Base-by-base conservation (phyloP, 2,329 filamentous ascomycete genomes). In the Microcyclosporella mali region DNA sequence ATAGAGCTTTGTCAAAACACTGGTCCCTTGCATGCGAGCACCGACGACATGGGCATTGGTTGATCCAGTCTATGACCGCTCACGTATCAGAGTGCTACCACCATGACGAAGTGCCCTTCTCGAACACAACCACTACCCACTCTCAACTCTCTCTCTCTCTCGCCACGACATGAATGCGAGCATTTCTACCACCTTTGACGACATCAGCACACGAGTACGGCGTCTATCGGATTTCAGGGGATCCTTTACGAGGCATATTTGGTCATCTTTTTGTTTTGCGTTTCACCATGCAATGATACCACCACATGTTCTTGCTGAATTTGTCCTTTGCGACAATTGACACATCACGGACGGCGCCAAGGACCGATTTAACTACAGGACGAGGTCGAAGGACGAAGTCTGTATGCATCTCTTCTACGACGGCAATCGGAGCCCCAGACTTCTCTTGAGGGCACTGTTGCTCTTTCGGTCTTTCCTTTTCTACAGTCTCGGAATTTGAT, bases 231-330 rank as follows among this genome's bases (percentile, higher is more conserved):
- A 6, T 18, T 34, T 34, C 33, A 15, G 33, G 33, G 15, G 33
- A 4, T n/a, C 6, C 43, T 41, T 43, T 25, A 33, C 27, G 35
- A 49, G 40, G 39, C 21, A 16, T 28, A 21, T 35, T 29, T 43
- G 33, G 19, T 29, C 17, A 33, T 27, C 33, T 37, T 37, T 19
- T 31, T 39, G 19, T 19, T 41, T 31, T 31, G 18, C 21, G 21
- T 19, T 41, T 31, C 38, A 25, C 14, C 37, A 28, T 44, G 35
- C 50, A 47, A 50, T 52, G 50, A 52, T 52, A 52, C 50, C 50
- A 52, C 46, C 43, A 49, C 37, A 48, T 52, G 46, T 41, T 52
- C 45, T 44, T 49, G 44, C 44, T 51, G 46, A 28, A 32, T 41
- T 40, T 41, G 11, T 21, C 35, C 7, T 29, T 15, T 33, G 31